These are phyloP conservation scores for Penicillium taxi DNA, from an alignment of 495 filamentous ascomycete genomes.

Conservation along the genomic window DNA sequence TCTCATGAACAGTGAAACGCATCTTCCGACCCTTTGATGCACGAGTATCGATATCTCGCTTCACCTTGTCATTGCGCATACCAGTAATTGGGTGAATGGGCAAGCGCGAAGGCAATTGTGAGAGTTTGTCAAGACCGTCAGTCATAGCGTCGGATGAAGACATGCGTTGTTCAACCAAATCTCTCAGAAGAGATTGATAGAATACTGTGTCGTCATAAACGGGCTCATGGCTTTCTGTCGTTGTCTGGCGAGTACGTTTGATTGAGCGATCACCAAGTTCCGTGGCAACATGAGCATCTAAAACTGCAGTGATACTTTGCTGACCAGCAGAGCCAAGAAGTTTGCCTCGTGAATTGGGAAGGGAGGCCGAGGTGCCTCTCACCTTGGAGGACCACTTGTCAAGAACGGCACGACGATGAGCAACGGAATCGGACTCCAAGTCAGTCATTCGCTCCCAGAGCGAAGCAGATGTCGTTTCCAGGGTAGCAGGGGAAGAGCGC, in stretches of 20 bases:
- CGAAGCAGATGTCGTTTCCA: constrained; percentile 40
- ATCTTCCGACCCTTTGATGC: constrained; percentile 94
- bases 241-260: constrained; percentile 39
- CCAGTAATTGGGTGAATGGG: constrained; percentile 46
- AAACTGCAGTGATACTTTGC: constrained; percentile 60
- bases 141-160: constrained; percentile 38
- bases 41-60: constrained; percentile 78
- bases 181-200: constrained; percentile 84
- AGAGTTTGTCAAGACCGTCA: constrained; percentile 35
- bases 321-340: constrained; percentile 37
- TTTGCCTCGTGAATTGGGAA: constrained; percentile 35
- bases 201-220: constrained; percentile 92
- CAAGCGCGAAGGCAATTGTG: constrained; percentile 28
- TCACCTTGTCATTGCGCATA: constrained; percentile 71
- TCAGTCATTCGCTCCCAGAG: constrained; percentile 69
- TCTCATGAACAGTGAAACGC: constrained; percentile 89
- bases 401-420: constrained; percentile 36
- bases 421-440: constrained; percentile 47
- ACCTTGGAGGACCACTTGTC: constrained; percentile 48
- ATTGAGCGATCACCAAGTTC: constrained; percentile 58
- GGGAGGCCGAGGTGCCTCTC: constrained; percentile 32
- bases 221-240: constrained; percentile 13
- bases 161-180: constrained; percentile 81
- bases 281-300: constrained; percentile 64
- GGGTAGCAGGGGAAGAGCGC: constrained; percentile 39